These are phyloP conservation scores for Vitis vinifera DNA, from an alignment of 164 flowering plant species.

Conservation along the genomic window DNA sequence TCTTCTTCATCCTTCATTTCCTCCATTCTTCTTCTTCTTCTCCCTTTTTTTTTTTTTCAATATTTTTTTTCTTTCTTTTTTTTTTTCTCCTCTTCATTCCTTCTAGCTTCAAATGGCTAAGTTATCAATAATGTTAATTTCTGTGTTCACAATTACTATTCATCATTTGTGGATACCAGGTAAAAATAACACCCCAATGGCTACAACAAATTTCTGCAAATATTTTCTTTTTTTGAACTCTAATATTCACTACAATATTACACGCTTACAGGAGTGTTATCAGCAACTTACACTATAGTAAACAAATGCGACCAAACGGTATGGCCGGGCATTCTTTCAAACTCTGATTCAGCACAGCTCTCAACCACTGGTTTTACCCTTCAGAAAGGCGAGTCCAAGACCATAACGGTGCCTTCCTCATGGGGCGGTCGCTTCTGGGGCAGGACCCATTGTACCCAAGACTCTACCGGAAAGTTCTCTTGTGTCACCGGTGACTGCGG, in stretches of 20 bases:
- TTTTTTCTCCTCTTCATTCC: background rate
- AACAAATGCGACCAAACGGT: conserved; percentile 74
- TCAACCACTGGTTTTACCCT: conserved; percentile 77
- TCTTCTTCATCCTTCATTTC: conserved; percentile 1
- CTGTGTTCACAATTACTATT: background rate
- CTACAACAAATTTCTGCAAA: background rate
- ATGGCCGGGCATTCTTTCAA: conserved; percentile 84
- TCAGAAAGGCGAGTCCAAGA: conserved; percentile 39
- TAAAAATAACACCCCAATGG: background rate
- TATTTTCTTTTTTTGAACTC: no score
- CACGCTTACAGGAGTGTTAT: conserved; percentile 24
- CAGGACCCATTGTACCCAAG: conserved; percentile 62
- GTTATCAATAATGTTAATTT: background rate
- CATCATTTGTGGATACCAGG: conserved; percentile 3
- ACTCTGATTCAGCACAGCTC: conserved; percentile 63
- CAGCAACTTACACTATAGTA: conserved; percentile 58
- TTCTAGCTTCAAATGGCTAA: conserved; percentile 9
- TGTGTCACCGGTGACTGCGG: conserved; percentile 93
- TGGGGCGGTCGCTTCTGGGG: conserved; percentile 98
- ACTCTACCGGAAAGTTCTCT: conserved; percentile 60
- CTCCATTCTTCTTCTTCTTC: background rate
- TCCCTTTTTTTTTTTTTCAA: background rate
- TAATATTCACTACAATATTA: background rate
- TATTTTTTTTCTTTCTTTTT: background rate
- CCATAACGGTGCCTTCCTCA: conserved; percentile 46